phyloP scores from a whole-genome alignment of 495 filamentous ascomycete genomes.

The Coniosporium apollinis region DNA sequence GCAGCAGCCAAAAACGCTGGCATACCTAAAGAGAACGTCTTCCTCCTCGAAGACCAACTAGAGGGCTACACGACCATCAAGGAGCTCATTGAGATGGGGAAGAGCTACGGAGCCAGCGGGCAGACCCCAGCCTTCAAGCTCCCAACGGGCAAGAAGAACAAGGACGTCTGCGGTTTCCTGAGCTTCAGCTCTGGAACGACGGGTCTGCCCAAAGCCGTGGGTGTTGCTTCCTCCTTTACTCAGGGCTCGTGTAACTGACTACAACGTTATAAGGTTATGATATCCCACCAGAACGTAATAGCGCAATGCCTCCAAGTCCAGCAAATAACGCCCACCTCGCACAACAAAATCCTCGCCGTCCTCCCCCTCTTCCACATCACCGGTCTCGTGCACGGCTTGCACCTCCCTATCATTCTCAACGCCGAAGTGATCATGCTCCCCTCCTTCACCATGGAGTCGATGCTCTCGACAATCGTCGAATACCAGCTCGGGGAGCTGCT shows the following conservation, averaged over 20 bases:
- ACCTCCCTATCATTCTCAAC: slow-evolving; percentile 41
- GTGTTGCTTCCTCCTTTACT: slow-evolving; percentile 5
- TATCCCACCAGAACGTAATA: slow-evolving; percentile 45
- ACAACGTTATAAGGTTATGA: slow-evolving; percentile 46
- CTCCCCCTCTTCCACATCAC: slow-evolving; percentile 40
- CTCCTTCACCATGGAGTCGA: slow-evolving; percentile 36
- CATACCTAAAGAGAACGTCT: slow-evolving; percentile 31
- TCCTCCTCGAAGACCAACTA: slow-evolving; percentile 36
- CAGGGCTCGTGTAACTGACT: no score
- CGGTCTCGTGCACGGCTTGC: slow-evolving; percentile 41
- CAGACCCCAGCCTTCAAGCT: slow-evolving; percentile 30
- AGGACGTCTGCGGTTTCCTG: slow-evolving; percentile 37
- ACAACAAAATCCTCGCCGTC: slow-evolving; percentile 34
- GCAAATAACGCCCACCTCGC: slow-evolving; percentile 28
- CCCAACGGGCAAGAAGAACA: slow-evolving; percentile 33
- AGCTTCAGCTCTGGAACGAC: slow-evolving; percentile 40
- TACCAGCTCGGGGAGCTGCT: slow-evolving; percentile 42
- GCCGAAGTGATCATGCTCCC: slow-evolving; percentile 42
- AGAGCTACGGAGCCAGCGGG: slow-evolving; percentile 15
- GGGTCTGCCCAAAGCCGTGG: slow-evolving; percentile 33
- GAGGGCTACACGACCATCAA: slow-evolving; percentile 33
- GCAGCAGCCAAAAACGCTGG: slow-evolving; percentile 36
- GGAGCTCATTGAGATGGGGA: slow-evolving; percentile 31
- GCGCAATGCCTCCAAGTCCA: slow-evolving; percentile 42
- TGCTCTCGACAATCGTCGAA: slow-evolving; percentile 36